These are phyloP conservation scores for Boletellus sp. DNA, from an alignment of 768 basidiomycete species.

Conservation along the genomic window DNA sequence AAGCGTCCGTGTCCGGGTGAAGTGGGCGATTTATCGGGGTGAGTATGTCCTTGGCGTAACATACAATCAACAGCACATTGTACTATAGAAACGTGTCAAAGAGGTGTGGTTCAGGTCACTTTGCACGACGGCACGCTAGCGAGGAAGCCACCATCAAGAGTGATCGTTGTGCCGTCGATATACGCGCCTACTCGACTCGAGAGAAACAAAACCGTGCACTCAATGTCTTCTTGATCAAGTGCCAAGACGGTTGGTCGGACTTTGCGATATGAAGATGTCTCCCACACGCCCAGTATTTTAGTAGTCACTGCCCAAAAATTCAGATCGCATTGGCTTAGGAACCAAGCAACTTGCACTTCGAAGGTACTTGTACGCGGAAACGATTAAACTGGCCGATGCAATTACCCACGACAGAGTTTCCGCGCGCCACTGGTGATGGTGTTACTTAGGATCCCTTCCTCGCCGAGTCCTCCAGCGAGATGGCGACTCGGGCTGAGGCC, in stretches of 20 bases:
- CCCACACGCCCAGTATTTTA: conserved; percentile 46
- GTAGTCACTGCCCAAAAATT: conserved; percentile 45
- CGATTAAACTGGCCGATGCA: neutral
- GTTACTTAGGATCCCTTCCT: conserved; percentile 57
- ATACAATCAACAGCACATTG: neutral
- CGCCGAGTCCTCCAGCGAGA: conserved; percentile 53
- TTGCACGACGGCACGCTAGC: conserved; percentile 38
- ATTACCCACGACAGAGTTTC: neutral
- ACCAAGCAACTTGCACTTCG: conserved; percentile 33
- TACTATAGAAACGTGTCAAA: neutral
- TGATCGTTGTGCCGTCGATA: conserved; percentile 61
- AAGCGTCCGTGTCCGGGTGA: conserved; percentile 4
- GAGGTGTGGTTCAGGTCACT: conserved; percentile 16
- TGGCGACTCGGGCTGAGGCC: conserved; percentile 55
- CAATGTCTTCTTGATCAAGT: conserved; percentile 63
- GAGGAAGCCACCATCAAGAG: conserved; percentile 57
- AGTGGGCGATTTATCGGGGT: neutral
- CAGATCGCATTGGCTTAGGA: neutral
- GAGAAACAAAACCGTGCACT: conserved; percentile 59
- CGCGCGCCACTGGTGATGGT: conserved; percentile 56
- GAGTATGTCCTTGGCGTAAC: conserved; percentile 5
- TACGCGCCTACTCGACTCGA: conserved; percentile 57
- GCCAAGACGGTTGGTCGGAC: conserved; percentile 56
- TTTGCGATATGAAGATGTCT: conserved; percentile 38
- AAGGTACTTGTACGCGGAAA: conserved; percentile 31